phyloP scores from a whole-genome alignment of 345 rosid genomes.

The Pugionium cornutum region DNA sequence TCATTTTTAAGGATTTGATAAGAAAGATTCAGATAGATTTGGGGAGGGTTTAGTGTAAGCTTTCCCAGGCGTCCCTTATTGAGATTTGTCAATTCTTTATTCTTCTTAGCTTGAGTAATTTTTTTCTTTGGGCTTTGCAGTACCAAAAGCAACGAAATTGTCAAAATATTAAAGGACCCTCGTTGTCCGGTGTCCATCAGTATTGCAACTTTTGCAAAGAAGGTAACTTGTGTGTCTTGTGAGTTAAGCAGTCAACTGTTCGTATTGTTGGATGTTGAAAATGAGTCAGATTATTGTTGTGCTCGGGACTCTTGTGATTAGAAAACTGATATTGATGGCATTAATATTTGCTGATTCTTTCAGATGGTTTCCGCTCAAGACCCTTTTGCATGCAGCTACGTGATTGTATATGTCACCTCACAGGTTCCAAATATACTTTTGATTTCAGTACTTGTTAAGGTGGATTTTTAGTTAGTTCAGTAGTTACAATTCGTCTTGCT shows the following conservation, averaged over 20 bases:
- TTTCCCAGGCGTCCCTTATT: slow-evolving; percentile 2
- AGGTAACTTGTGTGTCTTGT: slow-evolving; percentile 55
- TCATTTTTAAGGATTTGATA: not conserved
- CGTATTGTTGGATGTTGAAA: slow-evolving; percentile 23
- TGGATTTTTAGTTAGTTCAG: not conserved
- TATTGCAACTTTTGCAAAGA: slow-evolving; percentile 68
- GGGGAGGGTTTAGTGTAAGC: slow-evolving; percentile 1
- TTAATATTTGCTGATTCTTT: slow-evolving; percentile 26
- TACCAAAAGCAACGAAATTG: slow-evolving; percentile 62
- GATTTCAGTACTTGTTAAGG: not conserved
- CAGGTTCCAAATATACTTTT: slow-evolving; percentile 52
- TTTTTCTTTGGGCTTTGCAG: slow-evolving; percentile 49
- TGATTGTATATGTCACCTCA: slow-evolving; percentile 68
- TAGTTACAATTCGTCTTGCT: not conserved
- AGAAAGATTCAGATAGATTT: slow-evolving; percentile 6
- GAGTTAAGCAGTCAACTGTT: slow-evolving; percentile 13
- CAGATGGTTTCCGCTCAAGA: slow-evolving; percentile 68
- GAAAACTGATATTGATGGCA: not conserved
- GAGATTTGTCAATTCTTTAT: slow-evolving; percentile 10
- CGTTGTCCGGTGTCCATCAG: slow-evolving; percentile 74
- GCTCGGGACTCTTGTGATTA: not conserved
- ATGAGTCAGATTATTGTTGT: slow-evolving; percentile 2
- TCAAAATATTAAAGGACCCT: slow-evolving; percentile 67
- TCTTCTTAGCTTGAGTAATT: not conserved
- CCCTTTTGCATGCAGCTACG: slow-evolving; percentile 75